These are phyloP conservation scores for Polygonum maritimum DNA, from an alignment of 148 eudicot species.

Conservation along the genomic window DNA sequence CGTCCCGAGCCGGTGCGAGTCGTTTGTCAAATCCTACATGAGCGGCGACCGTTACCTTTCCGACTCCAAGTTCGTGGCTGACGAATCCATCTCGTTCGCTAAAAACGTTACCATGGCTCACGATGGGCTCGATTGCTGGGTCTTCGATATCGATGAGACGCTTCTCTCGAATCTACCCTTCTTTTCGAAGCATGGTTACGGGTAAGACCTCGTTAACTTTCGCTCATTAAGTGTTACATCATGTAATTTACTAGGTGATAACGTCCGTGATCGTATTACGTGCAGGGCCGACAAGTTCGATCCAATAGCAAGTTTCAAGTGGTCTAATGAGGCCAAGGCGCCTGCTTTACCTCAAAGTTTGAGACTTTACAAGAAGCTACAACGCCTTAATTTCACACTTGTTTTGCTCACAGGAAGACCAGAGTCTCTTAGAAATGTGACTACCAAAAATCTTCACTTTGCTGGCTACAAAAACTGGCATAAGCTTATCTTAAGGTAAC, in stretches of 20 bases:
- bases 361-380: conserved; percentile 57
- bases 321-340: conserved; percentile 48
- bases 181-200: neutral
- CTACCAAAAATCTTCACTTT: conserved; percentile 37
- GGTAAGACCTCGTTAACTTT: neutral
- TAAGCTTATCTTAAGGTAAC: conserved; percentile 62
- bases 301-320: conserved; percentile 31
- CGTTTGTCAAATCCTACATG: conserved; percentile 1
- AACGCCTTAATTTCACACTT: conserved; percentile 50
- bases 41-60: neutral
- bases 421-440: conserved; percentile 47
- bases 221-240: neutral
- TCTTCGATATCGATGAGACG: neutral
- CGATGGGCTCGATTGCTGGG: conserved; percentile 4
- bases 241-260: no score
- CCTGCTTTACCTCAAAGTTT: conserved; percentile 66
- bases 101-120: neutral
- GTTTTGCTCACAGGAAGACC: conserved; percentile 70
- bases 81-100: neutral
- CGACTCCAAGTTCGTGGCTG: neutral
- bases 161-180: neutral
- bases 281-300: conserved; percentile 47
- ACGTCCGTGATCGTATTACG: neutral
- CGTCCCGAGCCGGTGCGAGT: conserved; percentile 3
- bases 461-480: conserved; percentile 67